phyloP scores from a whole-genome alignment of 1,284 basidiomycete species.

The Cryptococcus wingfieldii region DNA sequence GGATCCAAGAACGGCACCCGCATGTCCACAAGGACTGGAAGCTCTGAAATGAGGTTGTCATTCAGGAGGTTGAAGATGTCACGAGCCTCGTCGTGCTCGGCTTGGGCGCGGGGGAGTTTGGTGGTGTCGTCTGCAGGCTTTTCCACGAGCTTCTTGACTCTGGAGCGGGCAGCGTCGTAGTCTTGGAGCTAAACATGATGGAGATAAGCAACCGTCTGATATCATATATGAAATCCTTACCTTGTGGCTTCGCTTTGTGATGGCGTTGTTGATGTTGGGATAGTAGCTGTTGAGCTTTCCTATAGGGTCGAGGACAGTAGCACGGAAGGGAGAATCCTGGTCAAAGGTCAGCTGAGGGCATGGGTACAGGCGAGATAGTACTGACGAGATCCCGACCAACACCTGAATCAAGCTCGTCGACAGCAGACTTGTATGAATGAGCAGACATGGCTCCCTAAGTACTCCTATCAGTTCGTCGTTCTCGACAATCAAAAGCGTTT shows the following conservation, averaged over 20 bases:
- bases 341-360: not conserved
- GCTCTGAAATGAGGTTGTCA: conserved; percentile 81
- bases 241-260: conserved; percentile 94
- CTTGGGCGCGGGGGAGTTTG: conserved; percentile 85
- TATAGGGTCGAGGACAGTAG: conserved; percentile 89
- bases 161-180: conserved; percentile 88
- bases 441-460: conserved; percentile 83
- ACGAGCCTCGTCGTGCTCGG: conserved; percentile 89
- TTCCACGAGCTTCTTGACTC: conserved; percentile 80
- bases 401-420: conserved; percentile 86
- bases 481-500: not conserved
- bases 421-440: conserved; percentile 90
- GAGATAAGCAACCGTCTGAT: not conserved
- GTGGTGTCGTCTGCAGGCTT: conserved; percentile 92
- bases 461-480: not conserved
- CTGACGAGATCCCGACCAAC: conserved; percentile 79
- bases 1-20: conserved; percentile 95
- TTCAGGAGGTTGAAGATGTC: conserved; percentile 92
- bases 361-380: not conserved
- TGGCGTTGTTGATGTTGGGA: conserved; percentile 88
- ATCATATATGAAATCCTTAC: conserved; percentile 48
- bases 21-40: conserved; percentile 88
- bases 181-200: conserved; percentile 67
- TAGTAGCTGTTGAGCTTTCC: conserved; percentile 96
- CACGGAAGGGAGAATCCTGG: conserved; percentile 88